A percentile compares a stretch with the other conserved stretches of the same genome.
These are phyloP conservation scores for Leccinum subtestaceum DNA, from an alignment of 768 basidiomycete genomes.

Conservation along the genomic window DNA sequence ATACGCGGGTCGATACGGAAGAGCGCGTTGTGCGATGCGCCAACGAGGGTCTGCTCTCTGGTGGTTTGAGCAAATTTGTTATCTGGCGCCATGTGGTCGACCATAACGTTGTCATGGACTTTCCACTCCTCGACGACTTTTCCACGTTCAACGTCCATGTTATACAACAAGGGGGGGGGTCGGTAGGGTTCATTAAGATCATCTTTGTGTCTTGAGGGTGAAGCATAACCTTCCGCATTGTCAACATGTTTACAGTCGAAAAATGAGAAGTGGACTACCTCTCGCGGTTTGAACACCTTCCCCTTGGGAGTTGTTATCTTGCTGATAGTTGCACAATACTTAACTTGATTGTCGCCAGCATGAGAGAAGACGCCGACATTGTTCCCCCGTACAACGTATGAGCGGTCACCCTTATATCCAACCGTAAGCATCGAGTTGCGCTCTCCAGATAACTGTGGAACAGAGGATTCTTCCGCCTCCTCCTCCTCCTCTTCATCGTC, in stretches of 20 bases:
- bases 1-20: slow-evolving; percentile 98
- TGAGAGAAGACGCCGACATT: slow-evolving; percentile 90
- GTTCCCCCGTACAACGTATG: slow-evolving; percentile 89
- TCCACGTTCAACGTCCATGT: slow-evolving; percentile 90
- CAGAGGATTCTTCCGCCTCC: slow-evolving; percentile 35
- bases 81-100: slow-evolving; percentile 89
- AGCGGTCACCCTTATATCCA: slow-evolving; percentile 93
- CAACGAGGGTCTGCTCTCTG: slow-evolving; percentile 88
- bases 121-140: slow-evolving; percentile 99
- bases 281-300: slow-evolving; percentile 78
- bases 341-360: slow-evolving; percentile 63
- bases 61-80: slow-evolving; percentile 95
- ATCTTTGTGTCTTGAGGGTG: slow-evolving; percentile 96
- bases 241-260: slow-evolving; percentile 4
- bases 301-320: slow-evolving; percentile 78
- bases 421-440: slow-evolving; percentile 88
- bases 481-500: slow-evolving; percentile 31
- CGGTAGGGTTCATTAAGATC: slow-evolving; percentile 82
- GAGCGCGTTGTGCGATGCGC: slow-evolving; percentile 88
- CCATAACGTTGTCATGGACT: slow-evolving; percentile 83
- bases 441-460: slow-evolving; percentile 49
- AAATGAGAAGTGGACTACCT: slow-evolving; percentile 48
- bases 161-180: slow-evolving; percentile 76
- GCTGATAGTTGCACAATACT: slow-evolving; percentile 85
- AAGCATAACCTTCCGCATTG: slow-evolving; percentile 73